Evolutionary conservation across 2,329 filamentous ascomycete species (phyloP), one percentile per base, ranked within the genome.

Genomic region (Fusarium piperis): DNA sequence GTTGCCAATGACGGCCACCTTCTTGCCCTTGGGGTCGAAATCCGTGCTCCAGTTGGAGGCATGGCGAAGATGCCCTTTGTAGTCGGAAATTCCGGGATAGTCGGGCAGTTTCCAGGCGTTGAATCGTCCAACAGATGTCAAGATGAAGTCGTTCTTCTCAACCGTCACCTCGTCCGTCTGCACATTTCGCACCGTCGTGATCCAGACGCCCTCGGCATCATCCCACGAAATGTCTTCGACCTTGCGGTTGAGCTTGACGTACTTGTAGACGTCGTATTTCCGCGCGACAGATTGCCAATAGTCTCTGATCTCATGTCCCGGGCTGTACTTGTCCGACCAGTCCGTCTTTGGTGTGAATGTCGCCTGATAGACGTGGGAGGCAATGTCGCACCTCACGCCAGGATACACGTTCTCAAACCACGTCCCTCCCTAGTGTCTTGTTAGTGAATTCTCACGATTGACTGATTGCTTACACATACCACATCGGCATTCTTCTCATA

Each of bases 401-500:
- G 90, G 90, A 68, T 92, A 92, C 5, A 83, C 77, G 61, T 88
- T 88, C 65, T 87, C 86, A 55, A 86, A 83, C 86, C 86, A 89
- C 4, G 85, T 88, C 1, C 86, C 86, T 32, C 85, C 85, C 83
- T 85, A 36, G 1, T 1, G 0, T 38, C 2, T 5, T 5, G 26
- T 74, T 6, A 73, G 46, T 36, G 4, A 11, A 10, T 4, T 1
- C 13, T 1, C 11, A 3, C 3, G 23, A 4, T 12, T 13, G 16
- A 15, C 1, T 15, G 6, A 16, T 5, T 6, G 4, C 23, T n/a
- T n/a, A 18, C 1, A 83, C 89, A 73, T 81, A 92, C 90, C 76
- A 92, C 86, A 57, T 92, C 90, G 0, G 82, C 76, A 70, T 93
- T 93, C 81, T 93, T 93, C 76, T 93, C 91, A 59, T 89, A 89